Conservation (phyloP, 1,139 yeast species). For the Blastobotrys niveus region DNA sequence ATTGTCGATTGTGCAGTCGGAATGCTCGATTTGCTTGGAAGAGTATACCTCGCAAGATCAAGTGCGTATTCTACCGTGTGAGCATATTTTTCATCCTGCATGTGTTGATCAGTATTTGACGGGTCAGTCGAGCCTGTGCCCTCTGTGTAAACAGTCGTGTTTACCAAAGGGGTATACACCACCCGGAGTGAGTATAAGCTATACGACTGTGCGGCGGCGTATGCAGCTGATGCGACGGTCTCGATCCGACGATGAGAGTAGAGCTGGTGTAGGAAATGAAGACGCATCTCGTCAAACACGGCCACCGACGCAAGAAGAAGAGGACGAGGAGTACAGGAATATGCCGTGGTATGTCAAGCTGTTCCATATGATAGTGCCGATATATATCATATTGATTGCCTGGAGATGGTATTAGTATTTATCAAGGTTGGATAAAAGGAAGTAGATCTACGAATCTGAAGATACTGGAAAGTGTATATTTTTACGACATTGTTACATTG, state of each 20-base stretch:
- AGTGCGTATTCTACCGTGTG: slow-evolving; percentile 12
- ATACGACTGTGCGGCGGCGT: slow-evolving; percentile 12
- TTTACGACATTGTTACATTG: too few relatives aligned
- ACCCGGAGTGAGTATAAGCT: slow-evolving; percentile 9
- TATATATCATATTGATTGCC: too few relatives aligned
- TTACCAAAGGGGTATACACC: slow-evolving; percentile 13
- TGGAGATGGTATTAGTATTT: too few relatives aligned
- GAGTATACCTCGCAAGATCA: not conserved
- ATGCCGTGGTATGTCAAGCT: not conserved
- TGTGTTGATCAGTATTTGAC: slow-evolving; percentile 10
- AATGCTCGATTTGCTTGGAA: slow-evolving; percentile 14
- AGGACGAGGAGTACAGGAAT: not conserved
- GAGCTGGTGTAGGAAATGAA: too few relatives aligned
- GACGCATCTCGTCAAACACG: not conserved
- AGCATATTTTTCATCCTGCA: slow-evolving; percentile 11
- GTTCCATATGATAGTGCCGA: too few relatives aligned
- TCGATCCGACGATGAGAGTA: not conserved
- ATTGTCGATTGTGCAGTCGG: not conserved
- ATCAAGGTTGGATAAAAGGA: too few relatives aligned
- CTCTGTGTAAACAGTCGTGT: slow-evolving; percentile 12
- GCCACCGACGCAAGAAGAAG: slow-evolving; percentile 10
- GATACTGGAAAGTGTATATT: too few relatives aligned
- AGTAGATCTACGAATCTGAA: too few relatives aligned
- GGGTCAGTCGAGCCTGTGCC: slow-evolving; percentile 11
- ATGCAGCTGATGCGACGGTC: slow-evolving; percentile 1